A percentile compares a stretch with the other conserved stretches of the same genome.
phyloP scores from a whole-genome alignment of 805 yeast genomes.

The Wickerhamomyces strasburgensis region DNA sequence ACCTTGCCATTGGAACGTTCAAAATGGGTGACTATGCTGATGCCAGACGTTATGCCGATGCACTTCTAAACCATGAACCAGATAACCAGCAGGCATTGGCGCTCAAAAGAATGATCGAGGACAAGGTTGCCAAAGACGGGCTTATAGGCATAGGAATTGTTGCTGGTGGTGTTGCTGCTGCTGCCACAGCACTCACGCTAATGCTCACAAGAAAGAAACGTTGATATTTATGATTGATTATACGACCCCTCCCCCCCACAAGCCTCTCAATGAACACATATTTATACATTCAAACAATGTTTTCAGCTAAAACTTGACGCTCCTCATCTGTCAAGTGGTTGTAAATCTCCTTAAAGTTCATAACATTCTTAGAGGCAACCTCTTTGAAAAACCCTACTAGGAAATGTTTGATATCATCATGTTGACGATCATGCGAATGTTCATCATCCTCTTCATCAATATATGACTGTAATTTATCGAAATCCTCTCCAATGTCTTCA shows the following conservation, averaged over 20 bases:
- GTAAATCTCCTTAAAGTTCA: slow-evolving; percentile 50
- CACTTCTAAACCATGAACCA: slow-evolving; percentile 75
- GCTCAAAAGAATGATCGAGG: slow-evolving; percentile 73
- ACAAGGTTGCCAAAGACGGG: slow-evolving; percentile 81
- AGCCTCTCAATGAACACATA: no score
- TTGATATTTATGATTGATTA: slow-evolving; percentile 4
- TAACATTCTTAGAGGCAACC: slow-evolving; percentile 34
- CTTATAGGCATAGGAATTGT: slow-evolving; percentile 83
- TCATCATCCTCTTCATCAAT: slow-evolving; percentile 39
- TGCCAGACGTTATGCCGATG: slow-evolving; percentile 81
- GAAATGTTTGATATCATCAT: slow-evolving; percentile 28
- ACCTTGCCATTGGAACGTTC: slow-evolving; percentile 80
- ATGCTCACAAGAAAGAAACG: slow-evolving; percentile 30
- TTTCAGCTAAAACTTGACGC: slow-evolving; percentile 47
- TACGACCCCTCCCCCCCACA: no score
- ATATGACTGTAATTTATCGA: slow-evolving; percentile 56
- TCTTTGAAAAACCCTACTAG: slow-evolving; percentile 50
- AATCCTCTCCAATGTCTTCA: slow-evolving; percentile 62
- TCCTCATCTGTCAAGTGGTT: slow-evolving; percentile 45
- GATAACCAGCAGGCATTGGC: slow-evolving; percentile 72
- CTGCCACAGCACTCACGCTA: slow-evolving; percentile 57
- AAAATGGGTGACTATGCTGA: slow-evolving; percentile 84
- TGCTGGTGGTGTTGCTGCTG: slow-evolving; percentile 81
- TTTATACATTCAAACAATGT: slow-evolving; percentile 33
- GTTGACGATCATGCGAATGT: slow-evolving; percentile 13